Evolutionary conservation across 1,139 yeast species (phyloP).

Genomic region (Zygosaccharomyces sapae): DNA sequence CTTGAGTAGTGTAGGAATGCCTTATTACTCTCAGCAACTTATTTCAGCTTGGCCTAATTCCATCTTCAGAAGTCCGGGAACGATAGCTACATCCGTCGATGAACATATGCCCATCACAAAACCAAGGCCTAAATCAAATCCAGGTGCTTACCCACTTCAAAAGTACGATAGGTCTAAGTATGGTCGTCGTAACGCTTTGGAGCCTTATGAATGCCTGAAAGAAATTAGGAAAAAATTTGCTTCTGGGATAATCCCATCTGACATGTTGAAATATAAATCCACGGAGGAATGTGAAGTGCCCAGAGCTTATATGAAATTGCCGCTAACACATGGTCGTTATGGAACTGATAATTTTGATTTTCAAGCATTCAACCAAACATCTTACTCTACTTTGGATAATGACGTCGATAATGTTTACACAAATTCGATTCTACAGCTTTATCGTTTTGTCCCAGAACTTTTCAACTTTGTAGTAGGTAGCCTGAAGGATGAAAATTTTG

Average conservation of each 20-base stretch:
- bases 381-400: conserved; percentile 81
- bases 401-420: conserved; percentile 78
- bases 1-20: conserved; percentile 74
- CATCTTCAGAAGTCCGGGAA: conserved; percentile 52
- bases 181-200: conserved; percentile 49
- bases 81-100: conserved; percentile 43
- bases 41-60: conserved; percentile 75
- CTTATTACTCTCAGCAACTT: conserved; percentile 74
- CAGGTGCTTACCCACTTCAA: conserved; percentile 20
- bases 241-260: conserved; percentile 18
- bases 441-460: conserved; percentile 68
- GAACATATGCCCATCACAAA: conserved; percentile 14
- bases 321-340: conserved; percentile 79
- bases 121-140: conserved; percentile 1
- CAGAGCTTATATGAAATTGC: conserved; percentile 68
- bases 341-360: conserved; percentile 96
- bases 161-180: conserved; percentile 52
- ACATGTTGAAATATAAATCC: conserved; percentile 28
- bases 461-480: conserved; percentile 60
- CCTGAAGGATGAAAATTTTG: conserved; percentile 54
- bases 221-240: conserved; percentile 46
- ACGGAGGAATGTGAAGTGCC: conserved; percentile 46
- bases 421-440: conserved; percentile 77
- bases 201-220: conserved; percentile 57
- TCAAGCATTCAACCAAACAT: conserved; percentile 70